Conservation (phyloP, 805 yeast genomes). For the Metschnikowia dekortorum region DNA sequence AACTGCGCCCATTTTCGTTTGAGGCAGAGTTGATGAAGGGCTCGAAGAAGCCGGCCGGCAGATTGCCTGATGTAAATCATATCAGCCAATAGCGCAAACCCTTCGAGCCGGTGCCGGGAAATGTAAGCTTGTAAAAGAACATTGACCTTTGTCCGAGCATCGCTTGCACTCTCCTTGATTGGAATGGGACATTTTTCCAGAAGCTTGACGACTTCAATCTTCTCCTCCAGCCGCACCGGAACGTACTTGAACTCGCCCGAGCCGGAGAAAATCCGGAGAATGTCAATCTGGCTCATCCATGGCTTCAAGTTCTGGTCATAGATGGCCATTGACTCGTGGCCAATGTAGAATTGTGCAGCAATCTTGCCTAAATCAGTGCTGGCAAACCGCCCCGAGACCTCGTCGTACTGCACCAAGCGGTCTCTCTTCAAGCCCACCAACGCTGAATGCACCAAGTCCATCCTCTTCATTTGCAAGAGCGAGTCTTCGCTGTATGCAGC, state of each 20-base stretch:
- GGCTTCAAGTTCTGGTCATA: slow-evolving; percentile 64
- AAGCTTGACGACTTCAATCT: slow-evolving; percentile 62
- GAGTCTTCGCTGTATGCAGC: slow-evolving; percentile 52
- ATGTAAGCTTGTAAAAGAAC: slow-evolving; percentile 81
- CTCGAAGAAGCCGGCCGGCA: slow-evolving; percentile 83
- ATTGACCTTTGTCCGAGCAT: slow-evolving; percentile 73
- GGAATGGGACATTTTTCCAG: slow-evolving; percentile 82
- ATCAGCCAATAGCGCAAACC: slow-evolving; percentile 88
- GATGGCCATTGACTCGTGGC: slow-evolving; percentile 63
- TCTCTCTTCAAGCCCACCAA: slow-evolving; percentile 51
- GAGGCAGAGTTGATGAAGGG: slow-evolving; percentile 73
- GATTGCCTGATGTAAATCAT: slow-evolving; percentile 91
- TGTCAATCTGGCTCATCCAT: slow-evolving; percentile 63
- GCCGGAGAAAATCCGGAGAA: slow-evolving; percentile 69
- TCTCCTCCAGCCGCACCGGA: slow-evolving; percentile 85
- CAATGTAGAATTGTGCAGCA: slow-evolving; percentile 83
- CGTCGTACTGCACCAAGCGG: slow-evolving; percentile 59
- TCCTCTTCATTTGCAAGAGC: slow-evolving; percentile 48
- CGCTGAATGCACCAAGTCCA: slow-evolving; percentile 75
- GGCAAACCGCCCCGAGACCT: slow-evolving; percentile 31
- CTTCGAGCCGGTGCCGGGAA: slow-evolving; percentile 71
- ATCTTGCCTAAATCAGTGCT: slow-evolving; percentile 71
- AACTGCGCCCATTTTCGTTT: slow-evolving; percentile 67
- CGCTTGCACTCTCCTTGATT: slow-evolving; percentile 63
- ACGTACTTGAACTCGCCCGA: slow-evolving; percentile 84